Evolutionary conservation across 2,329 filamentous ascomycete genomes (phyloP), one percentile per base, ranked within the genome.

Genomic region (Colletotrichum sublineola): DNA sequence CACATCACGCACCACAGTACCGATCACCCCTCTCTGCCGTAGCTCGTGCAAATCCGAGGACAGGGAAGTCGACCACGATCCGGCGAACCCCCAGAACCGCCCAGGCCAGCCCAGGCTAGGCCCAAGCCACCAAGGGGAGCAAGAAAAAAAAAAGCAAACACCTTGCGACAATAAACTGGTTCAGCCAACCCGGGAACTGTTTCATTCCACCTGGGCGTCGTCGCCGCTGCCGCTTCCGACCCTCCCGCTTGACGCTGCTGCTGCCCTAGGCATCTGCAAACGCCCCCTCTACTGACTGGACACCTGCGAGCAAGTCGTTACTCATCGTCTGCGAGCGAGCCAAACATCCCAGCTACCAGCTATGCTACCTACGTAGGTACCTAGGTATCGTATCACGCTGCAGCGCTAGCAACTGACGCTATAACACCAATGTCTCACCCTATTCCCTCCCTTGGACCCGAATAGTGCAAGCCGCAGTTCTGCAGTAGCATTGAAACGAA

Each of bases 341-440:
- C 68, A n/a, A 55, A 61, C 66, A 53, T 40, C 60, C 46, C 44
- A 44, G 62, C 31, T 56, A 50, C 50, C 50, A 11, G 20, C 44
- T 11, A n/a, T 46, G 20, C 42, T 20, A 8, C 5, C 33, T 36
- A 36, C 7, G 7, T 20, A 1, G 9, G 4, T 46, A 6, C 18
- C 18, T n/a, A n/a, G 20, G 44, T n/a, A n/a, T 52, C 24, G 44
- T n/a, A n/a, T 52, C 24, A 31, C 50, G 52, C 36, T 36, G 36
- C 64, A 69, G 53, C 44, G 68, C 46, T 69, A 58, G 66, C 60
- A 64, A 69, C 69, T 72, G 60, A 69, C 69, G 60, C 69, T 42
- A 72, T 72, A 60, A 64, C 46, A 69, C 66, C 60, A 72, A 64
- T 72, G 69, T 64, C 60, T 64, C 66, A 60, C 50, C n/a, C 44